Conservation (phyloP, 768 basidiomycete species). For the Pleurotus ostreatus region DNA sequence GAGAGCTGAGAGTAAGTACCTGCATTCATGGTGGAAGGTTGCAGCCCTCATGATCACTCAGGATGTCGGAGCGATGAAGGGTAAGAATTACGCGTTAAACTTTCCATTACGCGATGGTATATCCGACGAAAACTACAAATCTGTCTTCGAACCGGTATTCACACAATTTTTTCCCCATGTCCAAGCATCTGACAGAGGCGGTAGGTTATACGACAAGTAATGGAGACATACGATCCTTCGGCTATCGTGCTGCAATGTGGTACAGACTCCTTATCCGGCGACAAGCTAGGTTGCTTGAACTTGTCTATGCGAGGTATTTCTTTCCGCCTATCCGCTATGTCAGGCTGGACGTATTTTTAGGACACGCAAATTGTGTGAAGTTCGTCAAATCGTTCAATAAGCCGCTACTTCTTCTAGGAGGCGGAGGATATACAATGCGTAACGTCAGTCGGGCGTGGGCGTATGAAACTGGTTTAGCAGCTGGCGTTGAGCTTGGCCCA, state of each 20-base stretch:
- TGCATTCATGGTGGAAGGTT: neutral
- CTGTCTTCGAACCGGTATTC: constrained; percentile 90
- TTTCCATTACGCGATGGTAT: constrained; percentile 94
- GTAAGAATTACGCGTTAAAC: constrained; percentile 88
- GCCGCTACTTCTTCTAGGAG: constrained; percentile 88
- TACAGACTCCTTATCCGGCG: constrained; percentile 91
- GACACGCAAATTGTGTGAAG: constrained; percentile 88
- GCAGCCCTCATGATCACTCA: constrained; percentile 48
- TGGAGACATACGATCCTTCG: constrained; percentile 80
- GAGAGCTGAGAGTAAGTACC: constrained; percentile 16
- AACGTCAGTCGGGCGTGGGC: constrained; percentile 96
- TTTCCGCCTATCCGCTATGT: neutral
- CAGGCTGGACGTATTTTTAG: constrained; percentile 22
- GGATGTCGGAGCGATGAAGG: constrained; percentile 82
- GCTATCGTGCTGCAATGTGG: constrained; percentile 94
- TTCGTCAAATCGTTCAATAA: constrained; percentile 80
- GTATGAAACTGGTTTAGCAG: constrained; percentile 97
- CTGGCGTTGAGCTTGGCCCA: constrained; percentile 87
- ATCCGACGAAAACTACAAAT: constrained; percentile 81
- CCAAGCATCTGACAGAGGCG: neutral
- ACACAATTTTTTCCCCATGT: neutral
- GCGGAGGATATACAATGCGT: constrained; percentile 96
- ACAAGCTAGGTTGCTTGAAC: constrained; percentile 96
- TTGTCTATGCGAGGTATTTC: constrained; percentile 66
- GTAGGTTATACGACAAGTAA: constrained; percentile 83